Evolutionary conservation across 176 grass and related monocot genomes (phyloP), one percentile per base, ranked within the genome.

Genomic region (Carex kokanica): DNA sequence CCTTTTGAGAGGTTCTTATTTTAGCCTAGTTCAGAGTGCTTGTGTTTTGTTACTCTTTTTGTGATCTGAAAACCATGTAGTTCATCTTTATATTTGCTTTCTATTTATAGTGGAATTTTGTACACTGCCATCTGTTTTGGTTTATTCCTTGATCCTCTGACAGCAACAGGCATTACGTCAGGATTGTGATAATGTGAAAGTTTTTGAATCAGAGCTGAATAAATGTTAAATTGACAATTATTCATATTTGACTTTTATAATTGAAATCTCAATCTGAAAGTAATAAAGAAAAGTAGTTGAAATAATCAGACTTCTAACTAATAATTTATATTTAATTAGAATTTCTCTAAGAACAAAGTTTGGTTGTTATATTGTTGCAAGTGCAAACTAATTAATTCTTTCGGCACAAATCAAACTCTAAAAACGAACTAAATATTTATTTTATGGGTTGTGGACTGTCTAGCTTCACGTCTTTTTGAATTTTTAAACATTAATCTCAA

Each of bases 11-110:
- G 73, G 55, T 56, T 78, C 11, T 78, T 78, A 15, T 45, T 71
- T n/a, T 78, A 78, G 51, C 49, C 16, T 78, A 78, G 73, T 78
- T 55, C 10, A 0, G 73, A 8, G 73, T 78, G 38, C 69, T 73
- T 77, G 47, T 77, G 21, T 55, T 29, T 55, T 77, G 49, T 55
- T 32, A 32, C 45, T 13, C 10, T 45, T 25, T 25, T 53, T 12
- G 27, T 40, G 45, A 51, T 24, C 49, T 52, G 45, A 70, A n/a
- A 10, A 62, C 60, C 16, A 18, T 70, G 66, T 70, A 40, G 34
- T 23, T 70, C 34, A 41, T 20, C 12, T 41, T 20, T 43, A n/a
- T 70, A 10, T 70, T 70, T n/a, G 67, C 43, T 11, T 43, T 45
- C 17, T 8, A 29, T 56, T 77, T 56, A 32, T 27, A 56, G 8